A percentile compares a stretch with the other conserved stretches of the same genome.
Conservation (phyloP, 2,329 filamentous ascomycete species). For the Orbilia oligospora region DNA sequence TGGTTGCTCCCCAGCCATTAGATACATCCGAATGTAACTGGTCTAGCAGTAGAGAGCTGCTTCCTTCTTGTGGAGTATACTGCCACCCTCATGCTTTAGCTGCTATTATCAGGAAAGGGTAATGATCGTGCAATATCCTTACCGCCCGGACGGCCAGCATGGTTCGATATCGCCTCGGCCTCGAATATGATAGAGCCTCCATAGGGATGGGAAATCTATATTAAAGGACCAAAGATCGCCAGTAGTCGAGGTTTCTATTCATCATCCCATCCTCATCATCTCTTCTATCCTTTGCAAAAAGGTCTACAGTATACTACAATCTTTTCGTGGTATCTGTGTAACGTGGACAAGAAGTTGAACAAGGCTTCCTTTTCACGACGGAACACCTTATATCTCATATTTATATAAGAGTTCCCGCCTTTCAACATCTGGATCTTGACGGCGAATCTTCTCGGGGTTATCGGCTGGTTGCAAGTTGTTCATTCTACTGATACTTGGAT, state of each 20-base stretch:
- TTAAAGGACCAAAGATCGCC: constrained; percentile 54
- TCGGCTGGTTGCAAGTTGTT: constrained; percentile 30
- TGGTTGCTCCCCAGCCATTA: constrained; percentile 30
- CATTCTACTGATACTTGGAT: constrained; percentile 18
- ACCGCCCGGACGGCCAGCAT: neutral
- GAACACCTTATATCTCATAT: constrained; percentile 42
- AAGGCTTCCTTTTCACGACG: constrained; percentile 31
- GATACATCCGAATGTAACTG: constrained; percentile 26
- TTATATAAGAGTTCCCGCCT: constrained; percentile 36
- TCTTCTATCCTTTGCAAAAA: constrained; percentile 32
- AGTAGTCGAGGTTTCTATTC: constrained; percentile 34
- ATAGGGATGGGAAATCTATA: constrained; percentile 40
- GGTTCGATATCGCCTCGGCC: constrained; percentile 41
- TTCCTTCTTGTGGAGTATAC: constrained; percentile 45
- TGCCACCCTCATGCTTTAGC: constrained; percentile 34
- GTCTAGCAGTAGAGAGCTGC: constrained; percentile 22
- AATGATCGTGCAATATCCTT: constrained; percentile 55
- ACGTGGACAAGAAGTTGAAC: constrained; percentile 45
- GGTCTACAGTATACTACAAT: constrained; percentile 32
- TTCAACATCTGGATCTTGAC: constrained; percentile 3
- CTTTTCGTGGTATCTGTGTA: constrained; percentile 48
- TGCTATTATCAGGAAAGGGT: constrained; percentile 57
- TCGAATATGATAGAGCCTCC: constrained; percentile 16
- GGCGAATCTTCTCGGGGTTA: constrained; percentile 6
- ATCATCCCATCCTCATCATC: constrained; percentile 46